Evolutionary conservation across 106 monocot species (phyloP).

Genomic region (Dendrobium huoshanense): DNA sequence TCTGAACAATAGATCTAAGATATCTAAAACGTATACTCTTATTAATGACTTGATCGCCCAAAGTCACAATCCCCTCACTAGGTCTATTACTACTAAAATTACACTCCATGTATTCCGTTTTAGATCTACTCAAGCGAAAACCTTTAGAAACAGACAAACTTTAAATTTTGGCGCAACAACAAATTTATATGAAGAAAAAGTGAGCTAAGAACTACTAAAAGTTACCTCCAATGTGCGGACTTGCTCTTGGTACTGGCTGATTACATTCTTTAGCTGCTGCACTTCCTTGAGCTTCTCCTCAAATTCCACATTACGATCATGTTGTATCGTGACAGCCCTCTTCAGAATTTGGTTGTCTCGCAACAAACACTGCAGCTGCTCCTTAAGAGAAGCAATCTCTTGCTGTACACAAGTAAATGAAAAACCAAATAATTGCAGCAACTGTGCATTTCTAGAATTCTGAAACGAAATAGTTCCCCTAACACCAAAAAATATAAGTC

Average conservation of each 20-base stretch:
- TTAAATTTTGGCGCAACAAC: neutral
- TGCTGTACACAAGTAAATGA: conserved; percentile 8
- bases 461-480: neutral
- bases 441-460: too few relatives aligned
- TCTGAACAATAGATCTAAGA: too few relatives aligned
- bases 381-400: conserved; percentile 33
- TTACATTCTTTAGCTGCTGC: conserved; percentile 45
- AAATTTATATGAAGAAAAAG: neutral
- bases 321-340: conserved; percentile 59
- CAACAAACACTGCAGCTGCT: conserved; percentile 48
- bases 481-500: neutral
- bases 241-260: conserved; percentile 63
- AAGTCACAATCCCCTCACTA: too few relatives aligned
- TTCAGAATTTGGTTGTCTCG: conserved; percentile 57
- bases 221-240: conserved; percentile 49
- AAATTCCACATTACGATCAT: conserved; percentile 45
- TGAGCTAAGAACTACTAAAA: neutral
- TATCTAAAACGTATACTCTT: too few relatives aligned
- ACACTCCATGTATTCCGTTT: too few relatives aligned
- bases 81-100: too few relatives aligned
- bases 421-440: neutral
- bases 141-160: too few relatives aligned
- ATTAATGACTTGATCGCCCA: too few relatives aligned
- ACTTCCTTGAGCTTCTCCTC: conserved; percentile 56
- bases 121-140: too few relatives aligned